Evolutionary conservation across 2,329 filamentous ascomycete species (phyloP).

Genomic region (Penicillium sp.): DNA sequence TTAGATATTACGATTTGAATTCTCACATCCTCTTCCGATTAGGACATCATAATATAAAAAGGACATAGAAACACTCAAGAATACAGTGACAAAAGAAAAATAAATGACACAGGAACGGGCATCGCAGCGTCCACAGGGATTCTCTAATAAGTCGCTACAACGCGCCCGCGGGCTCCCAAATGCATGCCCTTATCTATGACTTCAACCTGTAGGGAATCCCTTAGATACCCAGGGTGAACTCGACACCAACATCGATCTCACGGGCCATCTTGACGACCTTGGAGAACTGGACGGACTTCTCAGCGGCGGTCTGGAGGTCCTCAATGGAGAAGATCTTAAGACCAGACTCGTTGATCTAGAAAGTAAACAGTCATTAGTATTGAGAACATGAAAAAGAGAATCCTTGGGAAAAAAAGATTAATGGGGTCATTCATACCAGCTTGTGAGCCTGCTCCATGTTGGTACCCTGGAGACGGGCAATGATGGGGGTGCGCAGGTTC

Average conservation of each 20-base stretch:
- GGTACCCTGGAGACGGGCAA: slow-evolving; percentile 95
- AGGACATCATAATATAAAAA: slow-evolving; percentile 25
- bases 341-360: slow-evolving; percentile 86
- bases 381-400: background rate
- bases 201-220: background rate
- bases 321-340: slow-evolving; percentile 99
- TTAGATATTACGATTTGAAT: background rate
- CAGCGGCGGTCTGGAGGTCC: slow-evolving; percentile 92
- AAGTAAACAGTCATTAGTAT: slow-evolving; percentile 1
- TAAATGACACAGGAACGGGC: slow-evolving; percentile 29
- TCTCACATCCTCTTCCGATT: slow-evolving; percentile 21
- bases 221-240: slow-evolving; percentile 94
- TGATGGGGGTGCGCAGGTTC: slow-evolving; percentile 95
- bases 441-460: slow-evolving; percentile 96
- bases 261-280: slow-evolving; percentile 99
- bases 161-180: slow-evolving; percentile 7
- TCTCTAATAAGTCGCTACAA: slow-evolving; percentile 18
- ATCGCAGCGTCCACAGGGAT: slow-evolving; percentile 12
- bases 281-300: slow-evolving; percentile 98
- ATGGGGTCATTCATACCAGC: slow-evolving; percentile 49
- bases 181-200: slow-evolving; percentile 13
- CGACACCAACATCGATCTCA: slow-evolving; percentile 95
- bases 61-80: slow-evolving; percentile 27
- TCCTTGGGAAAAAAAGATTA: background rate
- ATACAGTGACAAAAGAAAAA: slow-evolving; percentile 30